A percentile compares a stretch with the other conserved stretches of the same genome.
Conservation (phyloP, 305 asterid genomes). For the Fraxinus xanthoxyloides region DNA sequence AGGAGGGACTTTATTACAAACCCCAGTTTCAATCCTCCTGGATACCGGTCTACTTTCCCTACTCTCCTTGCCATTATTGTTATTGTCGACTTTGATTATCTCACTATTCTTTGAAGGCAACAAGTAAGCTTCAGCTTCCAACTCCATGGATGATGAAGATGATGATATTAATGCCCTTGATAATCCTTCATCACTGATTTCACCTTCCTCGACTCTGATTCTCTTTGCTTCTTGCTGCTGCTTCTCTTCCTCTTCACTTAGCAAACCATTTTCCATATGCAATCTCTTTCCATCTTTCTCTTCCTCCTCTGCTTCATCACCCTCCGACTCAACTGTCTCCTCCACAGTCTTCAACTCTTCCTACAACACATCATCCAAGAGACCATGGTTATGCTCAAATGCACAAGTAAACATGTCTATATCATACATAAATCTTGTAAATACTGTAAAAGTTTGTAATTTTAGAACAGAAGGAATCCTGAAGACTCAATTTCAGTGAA, state of each 20-base stretch:
- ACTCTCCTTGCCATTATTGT: constrained; percentile 28
- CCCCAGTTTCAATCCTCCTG: constrained; percentile 65
- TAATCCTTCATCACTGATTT: constrained; percentile 38
- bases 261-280: constrained; percentile 46
- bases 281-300: constrained; percentile 48
- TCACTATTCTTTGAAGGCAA: constrained; percentile 32
- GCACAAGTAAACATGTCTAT: background rate
- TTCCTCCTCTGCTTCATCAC: constrained; percentile 33
- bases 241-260: constrained; percentile 51
- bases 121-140: constrained; percentile 41
- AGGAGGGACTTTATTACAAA: constrained; percentile 73
- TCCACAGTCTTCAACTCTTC: constrained; percentile 42
- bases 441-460: background rate
- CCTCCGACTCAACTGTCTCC: constrained; percentile 19
- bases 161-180: constrained; percentile 22
- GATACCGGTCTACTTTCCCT: constrained; percentile 33
- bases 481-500: background rate
- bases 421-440: background rate
- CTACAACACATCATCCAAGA: constrained; percentile 35
- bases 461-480: background rate
- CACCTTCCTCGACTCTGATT: constrained; percentile 52
- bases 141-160: constrained; percentile 29
- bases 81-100: constrained; percentile 12
- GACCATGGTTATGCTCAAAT: background rate
- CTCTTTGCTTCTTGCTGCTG: constrained; percentile 59